These are phyloP conservation scores for Filobasidium uniguttulatum DNA, from an alignment of 1,284 basidiomycete genomes.

Conservation along the genomic window DNA sequence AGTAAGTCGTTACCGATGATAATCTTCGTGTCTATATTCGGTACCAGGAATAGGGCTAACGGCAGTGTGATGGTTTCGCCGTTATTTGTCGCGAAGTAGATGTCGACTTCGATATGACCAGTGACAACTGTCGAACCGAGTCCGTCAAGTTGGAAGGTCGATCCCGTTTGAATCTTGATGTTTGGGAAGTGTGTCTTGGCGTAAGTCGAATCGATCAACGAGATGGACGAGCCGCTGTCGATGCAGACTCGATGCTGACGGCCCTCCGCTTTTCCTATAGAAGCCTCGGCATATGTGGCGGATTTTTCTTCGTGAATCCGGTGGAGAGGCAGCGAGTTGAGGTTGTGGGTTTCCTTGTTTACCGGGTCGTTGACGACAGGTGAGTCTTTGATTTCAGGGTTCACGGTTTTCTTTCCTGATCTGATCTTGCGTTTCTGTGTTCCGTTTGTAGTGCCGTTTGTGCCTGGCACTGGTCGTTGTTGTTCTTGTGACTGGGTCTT, in stretches of 20 bases:
- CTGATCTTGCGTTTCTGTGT: too few relatives aligned
- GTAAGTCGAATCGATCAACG: slow-evolving; percentile 5
- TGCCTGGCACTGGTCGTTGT: too few relatives aligned
- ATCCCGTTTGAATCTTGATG: background rate
- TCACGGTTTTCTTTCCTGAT: too few relatives aligned
- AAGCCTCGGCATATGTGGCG: background rate
- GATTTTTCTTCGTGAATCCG: background rate
- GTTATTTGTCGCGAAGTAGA: slow-evolving; percentile 1
- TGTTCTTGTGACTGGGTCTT: too few relatives aligned
- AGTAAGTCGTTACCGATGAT: slow-evolving; percentile 13
- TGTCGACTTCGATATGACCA: slow-evolving; percentile 3
- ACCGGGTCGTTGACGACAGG: background rate
- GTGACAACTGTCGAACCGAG: background rate
- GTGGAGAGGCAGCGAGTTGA: background rate
- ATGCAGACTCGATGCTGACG: slow-evolving; percentile 1
- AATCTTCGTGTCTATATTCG: background rate
- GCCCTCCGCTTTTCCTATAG: background rate
- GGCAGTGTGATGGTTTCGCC: background rate
- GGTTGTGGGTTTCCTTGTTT: background rate
- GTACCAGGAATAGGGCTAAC: slow-evolving; percentile 1
- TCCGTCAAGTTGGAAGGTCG: slow-evolving; percentile 2
- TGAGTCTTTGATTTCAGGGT: too few relatives aligned
- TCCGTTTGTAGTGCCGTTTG: too few relatives aligned
- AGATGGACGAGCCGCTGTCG: slow-evolving; percentile 7
- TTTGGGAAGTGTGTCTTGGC: background rate